A percentile compares a stretch with the other conserved stretches of the same genome.
Evolutionary conservation across 805 yeast genomes (phyloP).

Genomic region (Brettanomyces anomalus): DNA sequence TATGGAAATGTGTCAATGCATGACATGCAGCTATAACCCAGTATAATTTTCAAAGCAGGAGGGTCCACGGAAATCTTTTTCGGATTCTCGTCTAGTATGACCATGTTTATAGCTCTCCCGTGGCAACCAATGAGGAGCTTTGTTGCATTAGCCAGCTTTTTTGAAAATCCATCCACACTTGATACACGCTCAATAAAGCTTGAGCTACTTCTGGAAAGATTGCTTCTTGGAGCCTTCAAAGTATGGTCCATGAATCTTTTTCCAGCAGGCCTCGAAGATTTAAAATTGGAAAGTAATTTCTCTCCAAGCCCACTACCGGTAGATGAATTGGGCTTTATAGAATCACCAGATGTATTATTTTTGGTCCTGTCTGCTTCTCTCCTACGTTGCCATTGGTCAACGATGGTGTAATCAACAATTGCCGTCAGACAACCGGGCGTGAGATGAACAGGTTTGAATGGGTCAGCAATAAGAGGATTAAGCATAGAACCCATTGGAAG

Average conservation of each 20-base stretch:
- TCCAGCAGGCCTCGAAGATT: slow-evolving; percentile 4
- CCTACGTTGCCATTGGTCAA: slow-evolving; percentile 1
- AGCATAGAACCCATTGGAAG: slow-evolving; percentile 42
- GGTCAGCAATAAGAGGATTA: slow-evolving; percentile 44
- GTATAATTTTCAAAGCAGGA: slow-evolving; percentile 36
- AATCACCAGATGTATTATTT: background rate
- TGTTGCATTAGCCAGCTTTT: slow-evolving; percentile 19
- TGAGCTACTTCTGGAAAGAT: slow-evolving; percentile 24
- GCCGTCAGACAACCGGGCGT: slow-evolving; percentile 43
- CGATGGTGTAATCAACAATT: slow-evolving; percentile 18
- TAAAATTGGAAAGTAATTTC: background rate
- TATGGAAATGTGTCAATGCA: slow-evolving; percentile 26
- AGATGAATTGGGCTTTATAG: background rate
- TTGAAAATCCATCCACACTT: slow-evolving; percentile 22
- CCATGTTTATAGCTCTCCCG: slow-evolving; percentile 40
- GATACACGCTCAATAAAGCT: slow-evolving; percentile 26
- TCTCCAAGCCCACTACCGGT: slow-evolving; percentile 1
- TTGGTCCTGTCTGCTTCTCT: background rate
- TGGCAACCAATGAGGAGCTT: slow-evolving; percentile 36
- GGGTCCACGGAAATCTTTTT: slow-evolving; percentile 32
- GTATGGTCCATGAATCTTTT: slow-evolving; percentile 1
- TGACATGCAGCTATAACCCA: slow-evolving; percentile 32
- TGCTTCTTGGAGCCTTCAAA: slow-evolving; percentile 23
- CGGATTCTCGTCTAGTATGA: slow-evolving; percentile 28
- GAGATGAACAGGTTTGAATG: slow-evolving; percentile 41